Evolutionary conservation across 2,329 filamentous ascomycete genomes (phyloP), one percentile per base, ranked within the genome.

Genomic region (Drechslera avenae): DNA sequence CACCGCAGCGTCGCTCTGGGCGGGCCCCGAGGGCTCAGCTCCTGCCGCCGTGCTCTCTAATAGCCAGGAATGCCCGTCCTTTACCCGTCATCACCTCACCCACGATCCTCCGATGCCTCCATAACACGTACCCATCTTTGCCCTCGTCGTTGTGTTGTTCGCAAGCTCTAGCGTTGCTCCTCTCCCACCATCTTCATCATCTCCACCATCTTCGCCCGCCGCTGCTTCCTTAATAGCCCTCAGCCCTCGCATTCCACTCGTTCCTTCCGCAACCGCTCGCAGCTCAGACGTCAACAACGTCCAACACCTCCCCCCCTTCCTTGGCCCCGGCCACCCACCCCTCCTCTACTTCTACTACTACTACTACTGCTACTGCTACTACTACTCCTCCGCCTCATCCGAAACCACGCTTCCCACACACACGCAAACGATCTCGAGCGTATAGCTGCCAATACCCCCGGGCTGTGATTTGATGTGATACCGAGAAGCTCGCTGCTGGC

Each of bases 381-480:
- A n/a, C 17, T 13, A 26, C 39, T 41, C 31, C 10, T 17, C 28
- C 17, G 14, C 30, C 32, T 32, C 26, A 19, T 33, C 37, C 13
- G 33, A 40, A 52, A 52, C 57, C 30, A 30, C 50, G n/a, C 48
- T 43, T 31, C 42, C 46, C 64, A 64, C 68, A n/a, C 62, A 58
- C 54, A 67, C 62, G 52, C 63, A 54, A 57, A 66, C 68, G 60
- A 64, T 65, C 66, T 63, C 65, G 55, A 58, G 64, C 64, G 68
- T 68, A 68, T 63, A 55, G 54, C 46, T 43, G 31, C 52, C 49
- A 28, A 28, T 28, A 48, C 35, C 58, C 52, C 60, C 49, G 55
- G 60, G 52, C 54, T 43, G 59, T 64, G 63, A 64, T 66, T 72
- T 71, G 71, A 73, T 70, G 65, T 67, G 59, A 67, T 56, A 39